Conservation (phyloP, 2,329 filamentous ascomycete genomes). For the Beauveria rudraprayagi region DNA sequence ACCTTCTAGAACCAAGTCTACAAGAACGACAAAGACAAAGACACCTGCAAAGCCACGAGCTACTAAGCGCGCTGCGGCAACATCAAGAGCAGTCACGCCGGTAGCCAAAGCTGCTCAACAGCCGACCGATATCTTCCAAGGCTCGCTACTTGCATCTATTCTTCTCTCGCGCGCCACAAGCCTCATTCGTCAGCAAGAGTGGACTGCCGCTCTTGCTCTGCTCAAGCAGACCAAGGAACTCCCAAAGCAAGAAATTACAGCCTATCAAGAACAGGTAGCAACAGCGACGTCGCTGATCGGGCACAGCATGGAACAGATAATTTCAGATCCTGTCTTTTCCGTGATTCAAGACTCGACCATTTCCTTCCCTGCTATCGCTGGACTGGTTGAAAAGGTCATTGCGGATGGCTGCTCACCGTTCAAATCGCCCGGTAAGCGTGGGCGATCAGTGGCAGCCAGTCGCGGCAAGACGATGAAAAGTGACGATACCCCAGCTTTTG, state of each 20-base stretch:
- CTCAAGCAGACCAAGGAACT: conserved; percentile 43
- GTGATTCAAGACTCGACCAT: conserved; percentile 89
- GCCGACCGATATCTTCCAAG: conserved; percentile 28
- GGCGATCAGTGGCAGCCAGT: conserved; percentile 16
- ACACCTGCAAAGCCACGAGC: conserved; percentile 7
- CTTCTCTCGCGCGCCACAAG: conserved; percentile 34
- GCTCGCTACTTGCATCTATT: conserved; percentile 28
- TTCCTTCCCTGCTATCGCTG: conserved; percentile 65
- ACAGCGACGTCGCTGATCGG: conserved; percentile 61
- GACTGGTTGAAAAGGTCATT: conserved; percentile 31
- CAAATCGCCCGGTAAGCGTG: conserved; percentile 29
- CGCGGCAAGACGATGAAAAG: conserved; percentile 24
- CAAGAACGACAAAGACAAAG: conserved; percentile 11
- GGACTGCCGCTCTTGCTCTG: conserved; percentile 47
- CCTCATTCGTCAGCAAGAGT: conserved; percentile 44
- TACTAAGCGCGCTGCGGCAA: conserved; percentile 2
- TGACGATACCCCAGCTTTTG: conserved; percentile 34
- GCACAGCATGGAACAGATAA: conserved; percentile 64
- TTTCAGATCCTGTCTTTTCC: conserved; percentile 75
- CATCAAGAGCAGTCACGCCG: conserved; percentile 19
- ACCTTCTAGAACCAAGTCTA: conserved; percentile 5
- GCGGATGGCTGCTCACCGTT: conserved; percentile 28
- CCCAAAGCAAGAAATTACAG: conserved; percentile 30
- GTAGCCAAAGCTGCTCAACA: conserved; percentile 15
- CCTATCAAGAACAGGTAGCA: conserved; percentile 48